Conservation (phyloP, 2,329 filamentous ascomycete species). For the Colletotrichum theobromicola region DNA sequence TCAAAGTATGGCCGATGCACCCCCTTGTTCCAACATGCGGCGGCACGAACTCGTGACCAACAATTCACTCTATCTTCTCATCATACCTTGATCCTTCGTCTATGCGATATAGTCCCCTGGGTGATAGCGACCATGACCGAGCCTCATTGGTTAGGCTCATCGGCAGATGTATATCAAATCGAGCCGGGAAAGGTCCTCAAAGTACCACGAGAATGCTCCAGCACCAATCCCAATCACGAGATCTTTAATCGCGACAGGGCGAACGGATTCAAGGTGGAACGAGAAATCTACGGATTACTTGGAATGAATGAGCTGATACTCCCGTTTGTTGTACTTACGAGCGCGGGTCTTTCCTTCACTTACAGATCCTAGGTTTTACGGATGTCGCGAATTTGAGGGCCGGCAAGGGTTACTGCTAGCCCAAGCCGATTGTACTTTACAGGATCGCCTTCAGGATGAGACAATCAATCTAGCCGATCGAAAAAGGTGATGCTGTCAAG, state of each 20-base stretch:
- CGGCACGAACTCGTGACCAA: no score
- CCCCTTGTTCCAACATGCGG: no score
- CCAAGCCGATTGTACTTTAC: not conserved
- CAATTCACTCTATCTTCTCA: no score
- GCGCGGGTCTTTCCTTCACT: not conserved
- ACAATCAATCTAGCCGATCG: not conserved
- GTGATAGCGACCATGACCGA: not conserved
- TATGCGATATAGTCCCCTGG: no score
- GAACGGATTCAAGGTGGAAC: not conserved
- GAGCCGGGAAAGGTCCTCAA: not conserved
- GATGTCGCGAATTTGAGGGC: not conserved
- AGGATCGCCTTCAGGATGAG: not conserved
- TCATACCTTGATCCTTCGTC: no score
- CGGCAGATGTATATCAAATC: not conserved
- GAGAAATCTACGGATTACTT: not conserved
- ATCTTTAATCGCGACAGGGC: not conserved
- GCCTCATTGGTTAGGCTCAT: not conserved
- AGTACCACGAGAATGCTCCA: not conserved
- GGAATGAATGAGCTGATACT: not conserved
- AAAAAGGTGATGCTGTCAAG: slow-evolving; percentile 30
- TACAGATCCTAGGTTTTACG: not conserved
- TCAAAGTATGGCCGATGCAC: no score
- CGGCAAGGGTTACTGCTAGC: not conserved
- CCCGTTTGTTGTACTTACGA: not conserved
- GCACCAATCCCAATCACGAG: not conserved